phyloP scores from a whole-genome alignment of 805 yeast genomes.

The Candida michaelii region DNA sequence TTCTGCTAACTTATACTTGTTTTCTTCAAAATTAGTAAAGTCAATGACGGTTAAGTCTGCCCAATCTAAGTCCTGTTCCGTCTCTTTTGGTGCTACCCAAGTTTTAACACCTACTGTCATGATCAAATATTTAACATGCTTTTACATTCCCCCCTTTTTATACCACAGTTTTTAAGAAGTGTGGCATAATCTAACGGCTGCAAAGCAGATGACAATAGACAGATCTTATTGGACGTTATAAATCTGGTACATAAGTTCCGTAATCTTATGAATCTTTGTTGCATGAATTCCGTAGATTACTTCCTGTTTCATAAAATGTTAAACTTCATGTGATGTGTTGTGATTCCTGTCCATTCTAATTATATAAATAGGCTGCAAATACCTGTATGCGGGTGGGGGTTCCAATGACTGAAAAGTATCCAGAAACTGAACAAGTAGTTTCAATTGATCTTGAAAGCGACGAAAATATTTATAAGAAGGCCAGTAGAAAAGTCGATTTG shows the following conservation, averaged over 20 bases:
- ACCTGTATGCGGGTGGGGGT: background rate
- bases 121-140: background rate
- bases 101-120: slow-evolving; percentile 9
- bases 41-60: slow-evolving; percentile 30
- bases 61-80: slow-evolving; percentile 29
- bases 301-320: no score
- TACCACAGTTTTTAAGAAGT: slow-evolving; percentile 1
- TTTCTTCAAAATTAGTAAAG: slow-evolving; percentile 25
- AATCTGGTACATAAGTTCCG: no score
- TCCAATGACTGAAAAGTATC: background rate
- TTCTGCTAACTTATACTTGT: slow-evolving; percentile 26
- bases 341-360: background rate
- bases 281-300: no score
- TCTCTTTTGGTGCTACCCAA: slow-evolving; percentile 28
- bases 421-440: background rate
- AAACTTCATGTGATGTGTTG: no score
- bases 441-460: slow-evolving; percentile 2
- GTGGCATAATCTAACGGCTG: background rate
- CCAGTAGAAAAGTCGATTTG: slow-evolving; percentile 13
- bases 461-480: slow-evolving; percentile 4
- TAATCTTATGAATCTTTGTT: no score
- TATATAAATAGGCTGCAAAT: background rate
- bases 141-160: background rate
- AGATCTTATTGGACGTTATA: no score
- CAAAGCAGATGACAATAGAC: no score